Base-by-base conservation (phyloP, 305 asterid genomes). In the Solanum hybrid region DNA sequence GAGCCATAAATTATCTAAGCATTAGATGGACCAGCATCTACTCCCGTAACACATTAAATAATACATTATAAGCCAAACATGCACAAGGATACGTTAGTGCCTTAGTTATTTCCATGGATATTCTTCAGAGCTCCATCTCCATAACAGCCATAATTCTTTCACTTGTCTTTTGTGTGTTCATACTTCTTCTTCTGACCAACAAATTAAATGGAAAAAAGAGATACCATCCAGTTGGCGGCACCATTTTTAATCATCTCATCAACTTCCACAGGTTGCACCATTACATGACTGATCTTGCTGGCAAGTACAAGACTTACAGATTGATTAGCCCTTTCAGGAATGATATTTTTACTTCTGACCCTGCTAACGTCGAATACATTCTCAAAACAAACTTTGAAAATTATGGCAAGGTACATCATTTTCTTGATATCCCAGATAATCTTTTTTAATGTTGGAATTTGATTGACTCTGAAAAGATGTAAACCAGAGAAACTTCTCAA, bases 381-480 rank as follows among this genome's bases (percentile, higher is more conserved):
- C 97, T 96, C 91, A 96, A 96, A 88, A 93, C 98, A 1, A 96
- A 94, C 36, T 95, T 96, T 51, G 39, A 92, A 0, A 96, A 96
- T 86, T 96, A 94, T 22, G 96, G 98, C 85, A 95, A 94, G 98
- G 98, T 96, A 83, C 12, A 40, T 12, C 28, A 28, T 37, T 87
- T 87, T 87, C 84, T 39, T 24, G 33, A 73, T 2, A 24, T 28
- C 73, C 51, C 28, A 75, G 11, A 39, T 39, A 39, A 13, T 4
- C 8, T 12, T 4, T 39, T 42, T 24, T 81, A 7, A 24, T 24
- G n/a, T 80, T 24, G 4, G 22, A 80, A n/a, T 16, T n/a, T 37
- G 10, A 11, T 36, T n/a, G 51, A 78, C 0, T 36, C 4, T 76
- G 42, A 18, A 10, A 34, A 33, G 31, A 67, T n/a, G 9, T n/a